Evolutionary conservation across 345 rosid species (phyloP).

Genomic region (Dovyalis caffra): DNA sequence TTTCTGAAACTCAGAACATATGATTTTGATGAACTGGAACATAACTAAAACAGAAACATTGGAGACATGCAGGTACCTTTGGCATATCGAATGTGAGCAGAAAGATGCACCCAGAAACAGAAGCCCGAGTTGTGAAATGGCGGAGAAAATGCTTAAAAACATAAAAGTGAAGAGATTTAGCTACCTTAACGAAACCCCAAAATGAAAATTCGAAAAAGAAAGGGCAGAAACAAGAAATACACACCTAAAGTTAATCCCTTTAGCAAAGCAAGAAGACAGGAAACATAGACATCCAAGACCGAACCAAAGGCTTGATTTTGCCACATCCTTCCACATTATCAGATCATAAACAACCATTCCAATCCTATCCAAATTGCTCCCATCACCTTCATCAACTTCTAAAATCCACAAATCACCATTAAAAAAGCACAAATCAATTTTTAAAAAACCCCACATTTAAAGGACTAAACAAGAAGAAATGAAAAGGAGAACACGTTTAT

Average conservation of each 20-base stretch:
- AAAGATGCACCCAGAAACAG: conserved; percentile 73
- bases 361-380: conserved; percentile 53
- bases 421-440: neutral
- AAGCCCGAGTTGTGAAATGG: conserved; percentile 74
- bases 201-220: conserved; percentile 4
- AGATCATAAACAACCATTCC: conserved; percentile 52
- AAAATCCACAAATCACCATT: conserved; percentile 6
- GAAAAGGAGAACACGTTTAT: neutral
- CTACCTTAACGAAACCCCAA: neutral
- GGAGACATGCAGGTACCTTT: conserved; percentile 39
- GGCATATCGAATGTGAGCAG: conserved; percentile 70
- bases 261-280: conserved; percentile 80
- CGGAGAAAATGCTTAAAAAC: conserved; percentile 61
- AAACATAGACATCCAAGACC: conserved; percentile 78
- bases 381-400: conserved; percentile 52
- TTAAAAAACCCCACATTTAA: neutral
- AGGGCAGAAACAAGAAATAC: conserved; percentile 2
- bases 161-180: conserved; percentile 17
- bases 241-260: conserved; percentile 72
- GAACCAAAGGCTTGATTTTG: conserved; percentile 88
- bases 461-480: neutral
- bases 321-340: conserved; percentile 80
- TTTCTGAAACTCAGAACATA: neutral
- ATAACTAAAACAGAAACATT: neutral
- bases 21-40: neutral